These are phyloP conservation scores for Microbotryomycetes sp. DNA, from an alignment of 1,284 basidiomycete species.

Conservation along the genomic window DNA sequence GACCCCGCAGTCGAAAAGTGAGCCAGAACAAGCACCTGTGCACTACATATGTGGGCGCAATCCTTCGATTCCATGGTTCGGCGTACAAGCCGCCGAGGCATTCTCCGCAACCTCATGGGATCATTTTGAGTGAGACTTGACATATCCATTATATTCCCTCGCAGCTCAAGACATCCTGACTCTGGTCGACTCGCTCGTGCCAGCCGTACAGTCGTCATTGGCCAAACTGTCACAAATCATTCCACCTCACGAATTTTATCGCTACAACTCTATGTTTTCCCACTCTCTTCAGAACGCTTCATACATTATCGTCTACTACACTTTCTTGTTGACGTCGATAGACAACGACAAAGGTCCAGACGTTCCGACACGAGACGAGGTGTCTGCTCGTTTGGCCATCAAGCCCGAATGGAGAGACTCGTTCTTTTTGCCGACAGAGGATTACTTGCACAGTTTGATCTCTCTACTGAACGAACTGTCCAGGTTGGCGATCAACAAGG, in stretches of 20 bases:
- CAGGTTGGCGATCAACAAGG: slow-evolving; percentile 69
- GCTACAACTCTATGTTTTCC: slow-evolving; percentile 48
- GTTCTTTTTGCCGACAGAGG: slow-evolving; percentile 61
- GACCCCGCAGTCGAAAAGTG: slow-evolving; percentile 4
- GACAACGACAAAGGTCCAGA: too few relatives aligned
- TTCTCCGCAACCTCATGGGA: too few relatives aligned
- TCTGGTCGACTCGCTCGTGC: neutral
- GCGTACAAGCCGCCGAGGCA: neutral
- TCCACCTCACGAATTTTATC: slow-evolving; percentile 67
- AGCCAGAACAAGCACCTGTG: too few relatives aligned
- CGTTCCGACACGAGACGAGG: slow-evolving; percentile 54
- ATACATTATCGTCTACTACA: slow-evolving; percentile 57
- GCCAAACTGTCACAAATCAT: slow-evolving; percentile 41
- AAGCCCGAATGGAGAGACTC: slow-evolving; percentile 61
- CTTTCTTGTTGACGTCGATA: slow-evolving; percentile 57
- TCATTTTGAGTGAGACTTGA: too few relatives aligned
- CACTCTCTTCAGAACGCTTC: slow-evolving; percentile 46
- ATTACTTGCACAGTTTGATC: slow-evolving; percentile 77
- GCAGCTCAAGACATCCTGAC: neutral
- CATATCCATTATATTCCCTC: neutral
- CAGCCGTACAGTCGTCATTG: neutral
- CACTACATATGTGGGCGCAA: too few relatives aligned
- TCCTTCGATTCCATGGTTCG: neutral
- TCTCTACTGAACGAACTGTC: slow-evolving; percentile 77
- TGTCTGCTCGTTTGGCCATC: slow-evolving; percentile 51